Evolutionary conservation across 2,329 filamentous ascomycete genomes (phyloP), one percentile per base, ranked within the genome.

Genomic region (Ophidiomyces ophidiicola): DNA sequence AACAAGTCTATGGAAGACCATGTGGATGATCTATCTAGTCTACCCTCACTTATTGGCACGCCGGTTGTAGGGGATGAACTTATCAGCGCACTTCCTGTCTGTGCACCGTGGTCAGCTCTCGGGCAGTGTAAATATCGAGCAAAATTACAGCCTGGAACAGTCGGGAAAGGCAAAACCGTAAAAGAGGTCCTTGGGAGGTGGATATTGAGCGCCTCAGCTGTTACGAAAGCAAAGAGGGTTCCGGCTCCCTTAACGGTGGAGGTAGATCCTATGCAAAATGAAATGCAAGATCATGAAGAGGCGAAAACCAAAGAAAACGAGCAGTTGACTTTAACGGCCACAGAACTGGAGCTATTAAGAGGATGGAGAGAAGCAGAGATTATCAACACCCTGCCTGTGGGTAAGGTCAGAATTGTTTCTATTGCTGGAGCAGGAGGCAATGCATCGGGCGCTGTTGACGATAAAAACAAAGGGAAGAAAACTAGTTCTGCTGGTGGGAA

Each of bases 141-240:
- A 39, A 98, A 98, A 67, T 61, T 98, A 51, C 90, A 96, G 61
- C 90, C 90, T 0, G 90, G 90, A 0, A 63, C 77, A 0, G 72
- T 80, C 47, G 98, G 96, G 70, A 94, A 94, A 64, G 88, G 90
- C 6, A 96, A 94, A 58, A 87, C 86, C 0, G 77, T 94, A 33
- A 84, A 83, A 57, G 88, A 96, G 60, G 80, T 96, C 21, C 61
- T 96, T n/a, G 76, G 79, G 34, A 72, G 74, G 44, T 94, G 88
- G 87, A 71, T 80, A 47, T 60, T 69, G 14, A 84, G 77, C 35
- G 73, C 76, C 5, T 57, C 55, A 1, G 54, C 54, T 0, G 55
- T 54, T 7, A 43, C 28, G 8, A 48, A 43, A 18, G 68, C 66
- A 38, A 68, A 61, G 40, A 62, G 63, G 24, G 25, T 14, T 28